These are phyloP conservation scores for Scytalidium lignicola DNA, from an alignment of 2,329 filamentous ascomycete species.

Conservation along the genomic window DNA sequence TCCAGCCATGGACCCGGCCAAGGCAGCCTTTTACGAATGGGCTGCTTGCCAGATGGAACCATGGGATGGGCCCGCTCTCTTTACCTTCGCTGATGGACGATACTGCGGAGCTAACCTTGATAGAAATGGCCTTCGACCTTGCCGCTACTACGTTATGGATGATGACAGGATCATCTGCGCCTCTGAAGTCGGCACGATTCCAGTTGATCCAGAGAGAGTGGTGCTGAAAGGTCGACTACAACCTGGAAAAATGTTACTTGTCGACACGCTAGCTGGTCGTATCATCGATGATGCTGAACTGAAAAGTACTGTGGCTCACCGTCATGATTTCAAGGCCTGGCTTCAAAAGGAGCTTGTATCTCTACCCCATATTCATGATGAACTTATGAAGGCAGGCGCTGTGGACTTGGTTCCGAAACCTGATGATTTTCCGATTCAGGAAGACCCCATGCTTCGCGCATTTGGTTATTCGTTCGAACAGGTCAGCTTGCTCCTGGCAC, in stretches of 20 bases:
- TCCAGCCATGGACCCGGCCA: slow-evolving; percentile 83
- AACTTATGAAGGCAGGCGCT: slow-evolving; percentile 49
- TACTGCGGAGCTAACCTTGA: slow-evolving; percentile 97
- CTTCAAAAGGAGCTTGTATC: slow-evolving; percentile 80
- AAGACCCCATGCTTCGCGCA: slow-evolving; percentile 76
- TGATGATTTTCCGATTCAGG: slow-evolving; percentile 67
- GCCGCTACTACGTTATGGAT: slow-evolving; percentile 94
- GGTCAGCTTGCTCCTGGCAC: slow-evolving; percentile 82
- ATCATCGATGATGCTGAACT: slow-evolving; percentile 93
- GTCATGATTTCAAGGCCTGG: slow-evolving; percentile 86
- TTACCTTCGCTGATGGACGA: slow-evolving; percentile 93
- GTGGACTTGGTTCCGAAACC: slow-evolving; percentile 63
- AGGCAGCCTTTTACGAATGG: slow-evolving; percentile 98
- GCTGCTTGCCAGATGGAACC: slow-evolving; percentile 98
- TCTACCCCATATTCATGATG: slow-evolving; percentile 67
- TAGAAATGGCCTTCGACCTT: slow-evolving; percentile 89
- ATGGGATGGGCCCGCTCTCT: slow-evolving; percentile 94
- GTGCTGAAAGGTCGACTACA: slow-evolving; percentile 91
- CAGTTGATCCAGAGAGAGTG: slow-evolving; percentile 82
- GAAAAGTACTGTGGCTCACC: slow-evolving; percentile 80
- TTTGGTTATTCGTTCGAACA: slow-evolving; percentile 97
- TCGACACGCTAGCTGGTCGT: slow-evolving; percentile 84
- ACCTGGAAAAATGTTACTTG: slow-evolving; percentile 91
- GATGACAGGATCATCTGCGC: slow-evolving; percentile 97
- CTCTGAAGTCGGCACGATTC: slow-evolving; percentile 91